A percentile compares a stretch with the other conserved stretches of the same genome.
These are phyloP conservation scores for Chondrus crispus DNA, from an alignment of 23 red algal species.

Conservation along the genomic window DNA sequence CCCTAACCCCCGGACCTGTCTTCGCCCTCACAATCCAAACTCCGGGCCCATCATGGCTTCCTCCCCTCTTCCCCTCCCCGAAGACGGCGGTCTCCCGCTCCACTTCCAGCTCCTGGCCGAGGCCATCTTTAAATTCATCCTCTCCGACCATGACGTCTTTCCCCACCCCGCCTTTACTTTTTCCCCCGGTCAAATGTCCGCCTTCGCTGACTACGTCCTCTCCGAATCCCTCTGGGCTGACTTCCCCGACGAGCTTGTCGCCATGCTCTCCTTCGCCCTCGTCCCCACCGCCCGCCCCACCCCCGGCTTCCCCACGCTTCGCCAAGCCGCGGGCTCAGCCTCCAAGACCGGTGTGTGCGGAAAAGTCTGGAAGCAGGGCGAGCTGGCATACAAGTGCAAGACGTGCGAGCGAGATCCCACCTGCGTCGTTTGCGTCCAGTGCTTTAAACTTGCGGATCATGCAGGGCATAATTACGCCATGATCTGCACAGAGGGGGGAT, in stretches of 20 bases:
- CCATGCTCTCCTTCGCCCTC: not conserved
- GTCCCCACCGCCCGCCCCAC: not conserved
- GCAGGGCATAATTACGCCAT: conserved; percentile 78
- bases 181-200: too few relatives aligned
- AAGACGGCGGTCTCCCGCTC: too few relatives aligned
- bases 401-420: conserved; percentile 90
- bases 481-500: conserved; percentile 76
- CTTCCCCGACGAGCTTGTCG: not conserved
- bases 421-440: conserved; percentile 84
- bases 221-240: not conserved
- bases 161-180: too few relatives aligned
- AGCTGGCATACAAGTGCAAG: conserved; percentile 87
- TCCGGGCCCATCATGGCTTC: too few relatives aligned
- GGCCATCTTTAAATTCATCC: too few relatives aligned
- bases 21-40: too few relatives aligned
- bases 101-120: too few relatives aligned
- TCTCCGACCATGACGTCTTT: too few relatives aligned
- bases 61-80: too few relatives aligned
- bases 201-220: not conserved
- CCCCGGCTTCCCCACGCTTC: not conserved
- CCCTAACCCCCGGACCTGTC: too few relatives aligned
- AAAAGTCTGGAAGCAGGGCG: conserved; percentile 64
- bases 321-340: not conserved
- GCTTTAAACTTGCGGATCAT: conserved; percentile 83
- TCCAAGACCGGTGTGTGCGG: conserved; percentile 70